A percentile compares a stretch with the other conserved stretches of the same genome.
Conservation (phyloP, 2,329 filamentous ascomycete genomes). For the Domatiomyces globalis region DNA sequence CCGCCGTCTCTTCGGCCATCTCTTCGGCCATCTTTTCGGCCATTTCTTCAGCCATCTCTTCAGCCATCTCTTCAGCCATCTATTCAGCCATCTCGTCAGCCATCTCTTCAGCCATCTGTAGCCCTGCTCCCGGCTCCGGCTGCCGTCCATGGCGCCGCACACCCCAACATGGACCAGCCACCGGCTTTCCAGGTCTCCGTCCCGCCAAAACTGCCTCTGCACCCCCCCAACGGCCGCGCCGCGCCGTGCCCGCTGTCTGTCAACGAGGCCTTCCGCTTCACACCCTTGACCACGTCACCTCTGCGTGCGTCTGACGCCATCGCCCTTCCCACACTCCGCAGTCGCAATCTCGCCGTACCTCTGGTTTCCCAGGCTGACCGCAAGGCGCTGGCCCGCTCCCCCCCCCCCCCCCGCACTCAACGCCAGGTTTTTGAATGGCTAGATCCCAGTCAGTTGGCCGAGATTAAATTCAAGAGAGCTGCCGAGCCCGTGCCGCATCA, state of each 20-base stretch:
- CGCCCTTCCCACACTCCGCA: conserved; percentile 10
- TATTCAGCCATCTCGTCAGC: not conserved
- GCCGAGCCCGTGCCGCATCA: not conserved
- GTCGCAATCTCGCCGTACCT: not conserved
- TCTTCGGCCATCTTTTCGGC: too few species aligned
- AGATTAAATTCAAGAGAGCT: conserved; percentile 5
- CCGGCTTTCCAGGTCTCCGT: conserved; percentile 3
- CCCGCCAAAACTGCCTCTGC: not conserved
- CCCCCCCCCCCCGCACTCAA: conserved; percentile 7
- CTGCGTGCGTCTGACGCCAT: conserved; percentile 22
- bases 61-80: too few species aligned
- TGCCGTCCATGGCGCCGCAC: not conserved
- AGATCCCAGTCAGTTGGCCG: conserved; percentile 8
- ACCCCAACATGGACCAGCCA: conserved; percentile 1
- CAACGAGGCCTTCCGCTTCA: conserved; percentile 35
- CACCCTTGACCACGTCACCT: conserved; percentile 34
- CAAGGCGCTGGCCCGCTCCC: conserved; percentile 6
- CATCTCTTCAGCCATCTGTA: not conserved
- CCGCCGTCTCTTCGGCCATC: too few species aligned
- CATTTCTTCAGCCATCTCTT: too few species aligned
- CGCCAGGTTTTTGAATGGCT: conserved; percentile 9
- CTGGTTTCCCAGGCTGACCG: conserved; percentile 9
- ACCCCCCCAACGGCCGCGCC: not conserved
- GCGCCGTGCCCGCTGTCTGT: conserved; percentile 27
- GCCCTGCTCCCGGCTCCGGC: not conserved